Evolutionary conservation across 2,329 filamentous ascomycete genomes (phyloP).

Genomic region (Westerdykella ornata): DNA sequence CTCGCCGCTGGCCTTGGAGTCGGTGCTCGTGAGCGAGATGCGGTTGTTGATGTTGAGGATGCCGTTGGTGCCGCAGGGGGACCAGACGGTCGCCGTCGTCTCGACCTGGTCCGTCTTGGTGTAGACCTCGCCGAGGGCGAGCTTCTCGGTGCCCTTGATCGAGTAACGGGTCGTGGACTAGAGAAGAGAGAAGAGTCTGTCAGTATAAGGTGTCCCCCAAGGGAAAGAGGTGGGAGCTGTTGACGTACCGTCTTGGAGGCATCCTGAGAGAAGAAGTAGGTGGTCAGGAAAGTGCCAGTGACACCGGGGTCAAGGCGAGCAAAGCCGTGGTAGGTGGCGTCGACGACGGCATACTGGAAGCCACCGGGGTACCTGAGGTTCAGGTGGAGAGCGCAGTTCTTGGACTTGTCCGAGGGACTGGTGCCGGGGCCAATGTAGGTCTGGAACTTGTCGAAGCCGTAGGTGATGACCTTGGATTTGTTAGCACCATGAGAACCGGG

Average conservation of each 20-base stretch:
- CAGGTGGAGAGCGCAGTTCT: slow-evolving; percentile 35
- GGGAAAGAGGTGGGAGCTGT: not conserved
- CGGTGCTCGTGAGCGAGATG: slow-evolving; percentile 20
- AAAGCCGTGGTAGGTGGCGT: slow-evolving; percentile 35
- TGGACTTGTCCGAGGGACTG: slow-evolving; percentile 24
- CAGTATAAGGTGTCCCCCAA: too few species aligned
- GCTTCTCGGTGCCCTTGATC: slow-evolving; percentile 33
- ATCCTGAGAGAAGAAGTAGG: slow-evolving; percentile 36
- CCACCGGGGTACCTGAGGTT: slow-evolving; percentile 34
- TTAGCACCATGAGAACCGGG: not conserved
- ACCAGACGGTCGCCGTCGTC: slow-evolving; percentile 31
- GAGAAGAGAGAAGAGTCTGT: not conserved
- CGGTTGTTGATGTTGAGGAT: slow-evolving; percentile 33
- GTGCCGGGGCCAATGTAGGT: slow-evolving; percentile 31
- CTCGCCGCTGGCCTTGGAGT: slow-evolving; percentile 20
- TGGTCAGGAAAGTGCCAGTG: slow-evolving; percentile 30
- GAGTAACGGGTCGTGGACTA: slow-evolving; percentile 21
- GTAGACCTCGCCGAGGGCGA: slow-evolving; percentile 40
- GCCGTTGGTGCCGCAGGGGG: slow-evolving; percentile 28
- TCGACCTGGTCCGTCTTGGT: slow-evolving; percentile 40
- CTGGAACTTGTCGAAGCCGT: slow-evolving; percentile 31
- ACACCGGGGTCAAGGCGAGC: slow-evolving; percentile 30
- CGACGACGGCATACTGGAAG: slow-evolving; percentile 34
- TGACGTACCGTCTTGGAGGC: slow-evolving; percentile 22
- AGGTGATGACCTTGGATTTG: slow-evolving; percentile 24